Base-by-base conservation (phyloP, 192 early-diverging fungal genomes). In the Umbelopsis sp. region DNA sequence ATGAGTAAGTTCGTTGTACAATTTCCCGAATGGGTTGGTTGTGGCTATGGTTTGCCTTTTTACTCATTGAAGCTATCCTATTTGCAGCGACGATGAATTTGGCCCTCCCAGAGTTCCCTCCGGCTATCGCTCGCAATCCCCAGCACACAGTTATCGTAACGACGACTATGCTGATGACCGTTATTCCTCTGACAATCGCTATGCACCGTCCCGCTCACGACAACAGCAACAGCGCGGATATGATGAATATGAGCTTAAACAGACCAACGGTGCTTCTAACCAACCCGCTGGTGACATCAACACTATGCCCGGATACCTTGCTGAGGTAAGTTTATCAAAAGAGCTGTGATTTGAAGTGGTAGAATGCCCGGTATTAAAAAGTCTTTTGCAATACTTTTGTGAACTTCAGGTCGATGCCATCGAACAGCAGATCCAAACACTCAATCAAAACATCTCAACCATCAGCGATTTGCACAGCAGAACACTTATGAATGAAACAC, bases 401-500 rank as follows among this genome's bases (percentile, higher is more conserved):
- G 20, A 10, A 16, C 22, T 64, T 13, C 22, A 78, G 76, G 68
- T 79, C n/a, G 78, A 80, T 61, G 74, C 66, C 37, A 66, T 76
- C 30, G 73, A 80, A 33, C 61, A 76, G 22, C 18, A 73, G 2
- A 76, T 64, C 44, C 67, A 64, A 65, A 46, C 30, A 21, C 70
- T 80, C 41, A 66, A 76, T 55, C 33, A 69, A 18, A 80, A 73
- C 50, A 76, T 80, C 22, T 49, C 74, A 18, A 49, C 70, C 30
- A 80, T 80, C 49, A 71, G 74, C 35, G 78, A 74, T 15, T 27
- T 80, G 18, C 78, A 80, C 37, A 50, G 74, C 23, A 64, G 65
- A 35, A 25, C 78, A 13, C 69, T 80, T 23, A 61, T 55, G 37
- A 76, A 80, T 64, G 55, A 61, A 35, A 35, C 55, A 18, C 55